These are phyloP conservation scores for Paraurostyla sp. DNA, from an alignment of 73 alveolate genomes.

Conservation along the genomic window DNA sequence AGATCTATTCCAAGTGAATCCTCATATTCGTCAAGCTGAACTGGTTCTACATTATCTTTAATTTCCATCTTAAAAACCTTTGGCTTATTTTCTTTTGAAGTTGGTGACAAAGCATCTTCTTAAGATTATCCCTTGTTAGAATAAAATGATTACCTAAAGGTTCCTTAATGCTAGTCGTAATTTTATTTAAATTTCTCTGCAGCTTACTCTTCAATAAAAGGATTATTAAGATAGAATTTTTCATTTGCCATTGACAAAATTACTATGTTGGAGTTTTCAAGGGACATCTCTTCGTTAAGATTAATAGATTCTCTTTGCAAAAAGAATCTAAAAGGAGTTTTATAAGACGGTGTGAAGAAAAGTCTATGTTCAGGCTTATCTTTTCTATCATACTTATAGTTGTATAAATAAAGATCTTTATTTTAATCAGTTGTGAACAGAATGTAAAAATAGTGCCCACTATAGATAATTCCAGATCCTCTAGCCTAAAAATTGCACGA, in stretches of 20 bases:
- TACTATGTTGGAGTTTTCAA: neutral
- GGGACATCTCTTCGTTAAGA: neutral
- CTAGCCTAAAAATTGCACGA: constrained; percentile 18
- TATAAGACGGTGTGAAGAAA: constrained; percentile 4
- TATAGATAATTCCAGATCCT: constrained; percentile 37
- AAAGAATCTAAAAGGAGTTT: constrained; percentile 19
- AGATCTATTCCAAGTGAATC: neutral
- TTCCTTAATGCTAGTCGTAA: too few species aligned
- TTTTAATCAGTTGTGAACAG: neutral
- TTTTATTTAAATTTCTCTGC: too few species aligned
- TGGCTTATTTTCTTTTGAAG: too few species aligned
- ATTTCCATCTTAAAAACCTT: too few species aligned
- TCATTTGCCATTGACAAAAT: constrained; percentile 18
- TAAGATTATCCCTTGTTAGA: too few species aligned
- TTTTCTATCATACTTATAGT: too few species aligned
- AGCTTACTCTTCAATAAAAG: too few species aligned
- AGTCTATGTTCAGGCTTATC: too few species aligned
- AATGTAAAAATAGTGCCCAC: constrained; percentile 36
- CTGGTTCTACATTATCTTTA: too few species aligned
- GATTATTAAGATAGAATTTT: neutral
- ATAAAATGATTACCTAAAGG: too few species aligned
- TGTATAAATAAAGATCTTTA: constrained; percentile 9
- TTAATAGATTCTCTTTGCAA: neutral
- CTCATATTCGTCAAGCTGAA: constrained; percentile 14
- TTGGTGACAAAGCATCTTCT: too few species aligned